Evolutionary conservation across 805 yeast genomes (phyloP).

Genomic region (Saccharomycopsis olivae): DNA sequence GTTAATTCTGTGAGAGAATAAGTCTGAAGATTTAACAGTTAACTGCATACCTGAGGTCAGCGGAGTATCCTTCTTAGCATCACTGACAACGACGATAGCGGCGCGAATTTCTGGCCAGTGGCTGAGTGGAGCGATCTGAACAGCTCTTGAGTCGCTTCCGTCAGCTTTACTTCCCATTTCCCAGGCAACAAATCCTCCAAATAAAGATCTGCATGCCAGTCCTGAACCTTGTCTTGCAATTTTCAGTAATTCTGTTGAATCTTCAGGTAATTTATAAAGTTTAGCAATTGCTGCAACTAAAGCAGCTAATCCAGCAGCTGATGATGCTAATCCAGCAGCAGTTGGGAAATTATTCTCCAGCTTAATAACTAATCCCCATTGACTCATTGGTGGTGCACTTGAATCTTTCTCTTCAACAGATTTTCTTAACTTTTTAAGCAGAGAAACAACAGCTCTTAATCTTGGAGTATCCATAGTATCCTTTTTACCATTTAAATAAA

Average conservation of each 20-base stretch:
- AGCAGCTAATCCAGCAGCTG: slow-evolving; percentile 98
- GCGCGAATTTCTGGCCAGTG: slow-evolving; percentile 96
- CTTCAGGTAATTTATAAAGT: slow-evolving; percentile 76
- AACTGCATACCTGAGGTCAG: slow-evolving; percentile 95
- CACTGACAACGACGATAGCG: slow-evolving; percentile 84
- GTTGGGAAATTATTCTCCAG: slow-evolving; percentile 97
- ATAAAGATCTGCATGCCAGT: slow-evolving; percentile 92
- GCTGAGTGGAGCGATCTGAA: slow-evolving; percentile 69
- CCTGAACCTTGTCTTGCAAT: slow-evolving; percentile 98
- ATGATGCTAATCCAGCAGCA: slow-evolving; percentile 96
- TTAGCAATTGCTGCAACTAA: slow-evolving; percentile 81
- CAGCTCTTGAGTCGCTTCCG: slow-evolving; percentile 93
- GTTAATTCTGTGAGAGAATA: slow-evolving; percentile 69
- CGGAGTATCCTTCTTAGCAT: slow-evolving; percentile 88
- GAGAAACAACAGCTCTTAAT: slow-evolving; percentile 42
- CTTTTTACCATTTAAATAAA: slow-evolving; percentile 78
- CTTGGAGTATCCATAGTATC: slow-evolving; percentile 60
- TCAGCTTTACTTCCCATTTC: slow-evolving; percentile 75
- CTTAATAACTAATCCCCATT: slow-evolving; percentile 65
- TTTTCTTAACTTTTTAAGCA: slow-evolving; percentile 53
- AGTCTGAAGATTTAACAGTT: slow-evolving; percentile 81
- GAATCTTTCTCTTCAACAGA: slow-evolving; percentile 48
- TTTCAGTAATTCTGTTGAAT: slow-evolving; percentile 74
- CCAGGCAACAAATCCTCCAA: slow-evolving; percentile 99
- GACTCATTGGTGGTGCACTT: slow-evolving; percentile 48